Conservation (phyloP, 371 early-diverging fungal species). For the Catenaria anguillulae region DNA sequence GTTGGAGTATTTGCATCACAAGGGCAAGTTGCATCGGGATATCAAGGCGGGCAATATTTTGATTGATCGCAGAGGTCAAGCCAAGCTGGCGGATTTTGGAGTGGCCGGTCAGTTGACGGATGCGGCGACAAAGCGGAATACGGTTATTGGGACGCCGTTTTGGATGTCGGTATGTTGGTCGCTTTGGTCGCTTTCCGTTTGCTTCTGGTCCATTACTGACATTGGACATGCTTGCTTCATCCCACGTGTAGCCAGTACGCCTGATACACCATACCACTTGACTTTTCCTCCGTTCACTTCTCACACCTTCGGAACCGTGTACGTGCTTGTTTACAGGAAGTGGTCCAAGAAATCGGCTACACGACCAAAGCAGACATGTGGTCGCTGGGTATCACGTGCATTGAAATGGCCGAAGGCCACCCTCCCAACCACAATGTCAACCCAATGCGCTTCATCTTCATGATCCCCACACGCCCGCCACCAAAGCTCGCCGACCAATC, state of each 20-base stretch:
- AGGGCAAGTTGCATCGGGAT: conserved; percentile 60
- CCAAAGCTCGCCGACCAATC: conserved; percentile 5
- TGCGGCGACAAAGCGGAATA: conserved; percentile 31
- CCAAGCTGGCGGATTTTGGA: conserved; percentile 61
- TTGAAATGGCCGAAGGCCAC: conserved; percentile 37
- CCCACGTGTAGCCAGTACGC: too few species aligned
- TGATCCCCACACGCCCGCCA: conserved; percentile 9
- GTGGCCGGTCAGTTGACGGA: conserved; percentile 38
- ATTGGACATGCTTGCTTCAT: too few species aligned
- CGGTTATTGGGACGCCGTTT: conserved; percentile 39
- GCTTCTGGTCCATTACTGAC: conserved; percentile 5
- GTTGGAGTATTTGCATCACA: conserved; percentile 49
- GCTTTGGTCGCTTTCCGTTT: neutral
- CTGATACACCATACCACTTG: too few species aligned
- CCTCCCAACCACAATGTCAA: conserved; percentile 39
- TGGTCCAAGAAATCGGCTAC: conserved; percentile 38
- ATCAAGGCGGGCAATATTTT: conserved; percentile 72
- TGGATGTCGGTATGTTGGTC: too few species aligned
- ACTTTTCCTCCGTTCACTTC: too few species aligned
- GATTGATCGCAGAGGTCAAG: conserved; percentile 41
- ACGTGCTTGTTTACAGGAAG: too few species aligned
- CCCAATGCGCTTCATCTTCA: conserved; percentile 30
- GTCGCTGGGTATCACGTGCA: conserved; percentile 45
- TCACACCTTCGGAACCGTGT: too few species aligned
- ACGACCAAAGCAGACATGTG: conserved; percentile 41